phyloP scores from a whole-genome alignment of 495 filamentous ascomycete species.

The Filosporella fistucella region DNA sequence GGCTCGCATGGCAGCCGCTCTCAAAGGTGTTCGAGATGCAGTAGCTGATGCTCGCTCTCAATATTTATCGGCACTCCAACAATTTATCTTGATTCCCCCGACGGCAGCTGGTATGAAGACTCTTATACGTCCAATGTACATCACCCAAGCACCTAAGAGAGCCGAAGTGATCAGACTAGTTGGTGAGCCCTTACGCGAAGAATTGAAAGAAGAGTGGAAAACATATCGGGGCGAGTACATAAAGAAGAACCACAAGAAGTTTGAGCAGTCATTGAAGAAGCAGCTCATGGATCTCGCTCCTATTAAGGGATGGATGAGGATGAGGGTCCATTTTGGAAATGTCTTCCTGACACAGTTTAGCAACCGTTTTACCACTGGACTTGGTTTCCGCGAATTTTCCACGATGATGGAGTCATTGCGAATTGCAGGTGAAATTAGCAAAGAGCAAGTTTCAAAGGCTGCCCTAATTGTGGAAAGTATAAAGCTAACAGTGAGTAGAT shows the following conservation, averaged over 20 bases:
- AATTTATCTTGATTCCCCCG: constrained; percentile 39
- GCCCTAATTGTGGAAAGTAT: no score
- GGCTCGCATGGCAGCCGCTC: constrained; percentile 28
- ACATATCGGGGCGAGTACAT: no score
- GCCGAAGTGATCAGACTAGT: constrained; percentile 1
- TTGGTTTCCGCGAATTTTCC: constrained; percentile 45
- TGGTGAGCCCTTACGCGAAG: constrained; percentile 1
- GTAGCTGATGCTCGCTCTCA: constrained; percentile 32
- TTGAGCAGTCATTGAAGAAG: constrained; percentile 19
- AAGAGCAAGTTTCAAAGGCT: constrained; percentile 25
- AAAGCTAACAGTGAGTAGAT: no score
- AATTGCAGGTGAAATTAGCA: constrained; percentile 28
- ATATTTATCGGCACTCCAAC: constrained; percentile 26
- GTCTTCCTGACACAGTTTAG: constrained; percentile 42
- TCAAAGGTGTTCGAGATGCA: constrained; percentile 30
- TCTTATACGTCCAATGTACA: constrained; percentile 3
- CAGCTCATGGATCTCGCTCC: constrained; percentile 21
- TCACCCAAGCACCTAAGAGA: background rate
- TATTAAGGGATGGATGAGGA: constrained; percentile 32
- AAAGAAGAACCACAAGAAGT: no score
- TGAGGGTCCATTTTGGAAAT: constrained; percentile 55
- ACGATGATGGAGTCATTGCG: constrained; percentile 34
- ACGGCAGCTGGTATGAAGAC: constrained; percentile 6
- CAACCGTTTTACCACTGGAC: constrained; percentile 11
- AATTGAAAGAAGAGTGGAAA: constrained; percentile 10